These are phyloP conservation scores for Tubosaeta brunneosetosa DNA, from an alignment of 768 basidiomycete genomes.

Conservation along the genomic window DNA sequence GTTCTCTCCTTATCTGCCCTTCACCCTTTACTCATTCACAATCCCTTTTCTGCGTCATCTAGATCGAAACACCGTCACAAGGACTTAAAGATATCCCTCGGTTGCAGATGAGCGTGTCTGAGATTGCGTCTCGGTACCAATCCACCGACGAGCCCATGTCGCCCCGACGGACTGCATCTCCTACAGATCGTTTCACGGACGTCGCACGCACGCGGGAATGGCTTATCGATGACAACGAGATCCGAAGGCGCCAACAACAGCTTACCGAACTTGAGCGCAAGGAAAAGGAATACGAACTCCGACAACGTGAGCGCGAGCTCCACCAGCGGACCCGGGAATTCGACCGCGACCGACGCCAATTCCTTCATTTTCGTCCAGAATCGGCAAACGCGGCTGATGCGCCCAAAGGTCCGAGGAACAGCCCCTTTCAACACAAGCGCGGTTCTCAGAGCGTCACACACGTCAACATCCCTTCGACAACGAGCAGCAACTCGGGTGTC, in stretches of 20 bases:
- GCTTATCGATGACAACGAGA: conserved; percentile 20
- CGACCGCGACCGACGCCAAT: conserved; percentile 48
- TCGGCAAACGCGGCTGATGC: conserved; percentile 26
- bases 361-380: conserved; percentile 33
- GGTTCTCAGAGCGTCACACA: conserved; percentile 29
- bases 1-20: conserved; percentile 21
- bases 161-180: conserved; percentile 37
- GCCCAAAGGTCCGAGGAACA: conserved; percentile 24
- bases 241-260: conserved; percentile 37
- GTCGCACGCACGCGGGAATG: conserved; percentile 16
- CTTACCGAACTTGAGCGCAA: conserved; percentile 48
- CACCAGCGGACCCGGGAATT: conserved; percentile 50
- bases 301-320: conserved; percentile 51
- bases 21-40: conserved; percentile 2
- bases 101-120: conserved; percentile 57
- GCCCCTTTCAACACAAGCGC: conserved; percentile 25
- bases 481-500: conserved; percentile 8
- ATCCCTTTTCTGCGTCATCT: conserved; percentile 18
- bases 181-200: conserved; percentile 29
- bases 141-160: conserved; percentile 40
- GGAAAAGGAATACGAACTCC: conserved; percentile 52
- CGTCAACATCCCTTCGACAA: conserved; percentile 15
- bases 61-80: conserved; percentile 50
- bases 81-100: conserved; percentile 59
- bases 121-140: conserved; percentile 61